Conservation (phyloP, 2,329 filamentous ascomycete genomes). For the Aspergillus neoniger region DNA sequence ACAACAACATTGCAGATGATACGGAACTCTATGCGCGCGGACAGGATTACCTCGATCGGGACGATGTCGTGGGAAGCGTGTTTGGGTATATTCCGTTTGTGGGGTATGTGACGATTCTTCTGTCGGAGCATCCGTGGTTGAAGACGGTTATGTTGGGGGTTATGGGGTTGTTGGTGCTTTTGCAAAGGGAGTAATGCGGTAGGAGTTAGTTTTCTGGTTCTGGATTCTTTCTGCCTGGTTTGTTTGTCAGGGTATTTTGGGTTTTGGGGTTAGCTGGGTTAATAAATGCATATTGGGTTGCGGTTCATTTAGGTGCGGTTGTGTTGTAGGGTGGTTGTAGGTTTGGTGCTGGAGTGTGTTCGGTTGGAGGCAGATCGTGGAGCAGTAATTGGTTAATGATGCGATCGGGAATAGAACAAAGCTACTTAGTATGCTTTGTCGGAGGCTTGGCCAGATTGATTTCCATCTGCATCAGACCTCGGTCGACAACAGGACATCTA, state of each 20-base stretch:
- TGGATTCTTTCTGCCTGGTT: not conserved
- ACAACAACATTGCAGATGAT: constrained; percentile 94
- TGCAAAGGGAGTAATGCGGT: constrained; percentile 75
- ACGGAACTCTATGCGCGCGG: constrained; percentile 84
- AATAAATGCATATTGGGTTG: too few relatives aligned
- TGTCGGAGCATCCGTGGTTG: constrained; percentile 94
- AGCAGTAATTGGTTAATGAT: too few relatives aligned
- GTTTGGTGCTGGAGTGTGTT: too few relatives aligned
- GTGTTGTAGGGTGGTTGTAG: too few relatives aligned
- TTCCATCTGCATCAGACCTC: too few relatives aligned
- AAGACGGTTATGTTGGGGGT: constrained; percentile 93
- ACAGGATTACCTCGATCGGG: constrained; percentile 81
- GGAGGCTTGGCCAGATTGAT: too few relatives aligned
- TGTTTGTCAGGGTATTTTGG: not conserved
- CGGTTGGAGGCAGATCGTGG: too few relatives aligned
- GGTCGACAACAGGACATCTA: too few relatives aligned
- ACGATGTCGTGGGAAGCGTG: constrained; percentile 90
- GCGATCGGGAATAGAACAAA: too few relatives aligned
- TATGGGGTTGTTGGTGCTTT: constrained; percentile 90
- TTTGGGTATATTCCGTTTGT: constrained; percentile 91
- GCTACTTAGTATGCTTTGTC: too few relatives aligned
- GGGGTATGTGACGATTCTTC: constrained; percentile 92
- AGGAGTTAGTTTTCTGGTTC: not conserved
- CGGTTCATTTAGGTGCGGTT: too few relatives aligned
- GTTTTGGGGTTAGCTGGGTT: not conserved